Base-by-base conservation (phyloP, 169 alveolate species). In the Cryptosporidium ubiquitum region DNA sequence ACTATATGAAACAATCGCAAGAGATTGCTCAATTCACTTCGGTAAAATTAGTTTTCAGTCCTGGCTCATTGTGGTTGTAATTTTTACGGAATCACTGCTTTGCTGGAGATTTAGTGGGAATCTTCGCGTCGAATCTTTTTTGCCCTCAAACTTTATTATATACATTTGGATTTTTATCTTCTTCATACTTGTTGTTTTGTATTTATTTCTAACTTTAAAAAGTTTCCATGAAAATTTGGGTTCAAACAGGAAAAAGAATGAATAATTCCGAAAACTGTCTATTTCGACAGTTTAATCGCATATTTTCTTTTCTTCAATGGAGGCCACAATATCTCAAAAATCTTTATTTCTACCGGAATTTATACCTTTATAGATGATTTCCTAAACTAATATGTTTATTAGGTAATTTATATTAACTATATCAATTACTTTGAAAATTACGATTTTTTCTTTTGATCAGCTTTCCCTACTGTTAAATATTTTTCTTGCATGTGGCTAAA, bases 51-150 rank as follows among this genome's bases (percentile, higher is more conserved):
- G 66, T 18, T 18, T 79, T 44, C 89, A 79, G 61, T 79, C 66
- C 37, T 60, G 71, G 89, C 40, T 64, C 16, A 23, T 79, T 12
- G 64, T 47, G 55, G 74, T 47, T 7, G 75, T 64, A 44, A 23
- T 79, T 4, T 60, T 79, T 35, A 35, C 89, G 23, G 89, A 79
- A 26, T 60, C 89, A 39, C 44, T 79, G 51, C 75, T 79, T 40
- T 79, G 89, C 47, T 79, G 89, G 89, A 79, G 75, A 64, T 79
- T 79, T 47, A 79, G 75, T 18, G 69, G 47, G 12, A 60, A 23
- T 37, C 75, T 79, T n/a, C 55, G 58, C n/a, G 79, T 66, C 18
- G 49, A 60, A 23, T 44, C 73, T 20, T 47, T 79, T n/a, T 18
- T 79, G 14, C 89, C 89, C 14, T 42, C 89, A 35, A 79, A 60